Base-by-base conservation (phyloP, 768 basidiomycete genomes). In the Leccinum aurantiacum region DNA sequence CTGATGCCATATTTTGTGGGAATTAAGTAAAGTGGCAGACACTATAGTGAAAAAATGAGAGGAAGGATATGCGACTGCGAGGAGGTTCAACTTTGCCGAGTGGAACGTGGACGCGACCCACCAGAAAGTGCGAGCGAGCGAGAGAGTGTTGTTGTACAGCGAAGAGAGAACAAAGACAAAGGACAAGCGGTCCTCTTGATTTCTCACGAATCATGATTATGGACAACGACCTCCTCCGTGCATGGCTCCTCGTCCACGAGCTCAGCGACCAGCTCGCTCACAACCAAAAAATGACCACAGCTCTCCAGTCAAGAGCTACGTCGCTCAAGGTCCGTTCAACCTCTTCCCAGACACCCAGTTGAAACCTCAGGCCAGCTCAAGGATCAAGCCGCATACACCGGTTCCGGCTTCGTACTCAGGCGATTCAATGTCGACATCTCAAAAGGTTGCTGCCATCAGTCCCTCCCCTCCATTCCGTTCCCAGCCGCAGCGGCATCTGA, bases 371-470 rank as follows among this genome's bases (percentile, higher is more conserved):
- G 2, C 55, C 1, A 69, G 29, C 56, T 31, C 56, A 70, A 93
- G 92, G 82, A 81, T n/a, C 88, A 94, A 73, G 90, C 93, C 17
- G 75, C 81, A 0, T 82, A 93, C 66, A 76, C 82, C 3, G 84
- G 84, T 6, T 84, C 88, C 25, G 92, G 92, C 3, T 92, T 90
- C 71, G 81, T 87, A 1, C 77, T 98, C 44, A 79, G 94, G 64
- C 82, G 95, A 41, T 91, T 89, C 74, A 95, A 96, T 72, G 84
- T 86, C 9, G 95, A 98, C 71, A 84, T 98, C 6, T 85, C 90
- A 14, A 87, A 90, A 80, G 91, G 91, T 90, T 19, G 13, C 63
- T 57, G 78, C 6, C 48, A 14, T 6, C 57, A 27, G 14, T 4
- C 50, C 15, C 10, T 31, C 57, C 19, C 31, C 53, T 58, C 56